phyloP scores from a whole-genome alignment of 139 green algal species.

The Desmodesmus armatus region DNA sequence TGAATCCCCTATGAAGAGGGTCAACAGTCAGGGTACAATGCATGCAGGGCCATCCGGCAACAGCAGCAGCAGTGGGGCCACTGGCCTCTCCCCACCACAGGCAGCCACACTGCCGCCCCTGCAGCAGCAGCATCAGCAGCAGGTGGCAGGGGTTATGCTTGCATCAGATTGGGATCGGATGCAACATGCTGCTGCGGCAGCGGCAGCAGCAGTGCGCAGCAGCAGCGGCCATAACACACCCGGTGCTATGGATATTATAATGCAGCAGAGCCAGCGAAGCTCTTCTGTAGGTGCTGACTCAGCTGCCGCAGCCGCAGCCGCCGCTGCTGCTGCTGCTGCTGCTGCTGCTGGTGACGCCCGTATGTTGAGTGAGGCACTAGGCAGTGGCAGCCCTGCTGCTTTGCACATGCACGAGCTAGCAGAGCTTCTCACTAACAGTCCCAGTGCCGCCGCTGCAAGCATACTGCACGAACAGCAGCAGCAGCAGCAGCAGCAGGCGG shows the following conservation, averaged over 20 bases:
- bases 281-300: not conserved
- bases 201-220: constrained; percentile 21
- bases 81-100: too few relatives aligned
- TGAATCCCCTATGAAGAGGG: constrained; percentile 42
- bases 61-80: constrained; percentile 10
- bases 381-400: not conserved
- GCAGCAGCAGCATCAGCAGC: constrained; percentile 6
- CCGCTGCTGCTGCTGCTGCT: not conserved
- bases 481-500: not conserved
- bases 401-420: constrained; percentile 38
- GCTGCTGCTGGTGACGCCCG: not conserved
- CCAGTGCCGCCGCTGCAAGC: constrained; percentile 9
- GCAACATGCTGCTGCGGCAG: constrained; percentile 22
- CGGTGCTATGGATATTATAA: too few relatives aligned
- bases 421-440: constrained; percentile 14
- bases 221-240: not conserved
- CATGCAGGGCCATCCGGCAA: not conserved
- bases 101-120: not conserved
- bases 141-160: constrained; percentile 2
- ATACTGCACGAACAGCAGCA: constrained; percentile 21
- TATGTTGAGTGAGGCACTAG: not conserved
- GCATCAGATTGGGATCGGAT: constrained; percentile 2
- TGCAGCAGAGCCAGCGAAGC: not conserved
- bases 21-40: constrained; percentile 36
- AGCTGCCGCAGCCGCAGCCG: not conserved